Conservation (phyloP, 2,329 filamentous ascomycete genomes). For the Corinectria fuckeliana region DNA sequence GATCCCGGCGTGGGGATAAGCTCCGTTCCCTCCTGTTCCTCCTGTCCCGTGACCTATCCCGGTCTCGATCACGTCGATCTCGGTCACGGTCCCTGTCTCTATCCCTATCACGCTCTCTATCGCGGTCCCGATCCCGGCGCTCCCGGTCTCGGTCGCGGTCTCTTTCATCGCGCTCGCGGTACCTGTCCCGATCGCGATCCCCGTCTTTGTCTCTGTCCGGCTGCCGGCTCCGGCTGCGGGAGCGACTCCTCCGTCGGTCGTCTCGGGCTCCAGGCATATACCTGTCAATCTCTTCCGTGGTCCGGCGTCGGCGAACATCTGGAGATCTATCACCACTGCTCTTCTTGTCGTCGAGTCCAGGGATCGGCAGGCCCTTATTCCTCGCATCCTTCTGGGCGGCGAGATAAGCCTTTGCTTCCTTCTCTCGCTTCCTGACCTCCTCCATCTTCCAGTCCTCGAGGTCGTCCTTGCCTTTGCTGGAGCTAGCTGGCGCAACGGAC, state of each 20-base stretch:
- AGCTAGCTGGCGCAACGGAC: constrained; percentile 46
- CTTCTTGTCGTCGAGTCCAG: constrained; percentile 62
- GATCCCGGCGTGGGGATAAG: constrained; percentile 44
- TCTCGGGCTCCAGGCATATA: constrained; percentile 55
- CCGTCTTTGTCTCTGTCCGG: constrained; percentile 36
- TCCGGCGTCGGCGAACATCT: constrained; percentile 43
- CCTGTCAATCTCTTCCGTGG: constrained; percentile 48
- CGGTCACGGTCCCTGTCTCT: constrained; percentile 31
- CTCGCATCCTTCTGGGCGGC: constrained; percentile 67
- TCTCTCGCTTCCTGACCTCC: constrained; percentile 67
- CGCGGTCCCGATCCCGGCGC: constrained; percentile 35
- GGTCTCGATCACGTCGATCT: constrained; percentile 26
- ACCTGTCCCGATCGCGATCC: constrained; percentile 40
- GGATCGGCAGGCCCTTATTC: constrained; percentile 63
- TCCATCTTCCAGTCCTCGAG: constrained; percentile 65
- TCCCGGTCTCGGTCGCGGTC: constrained; percentile 37
- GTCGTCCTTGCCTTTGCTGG: constrained; percentile 54
- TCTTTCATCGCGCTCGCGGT: constrained; percentile 44
- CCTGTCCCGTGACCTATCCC: constrained; percentile 26
- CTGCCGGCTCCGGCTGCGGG: constrained; percentile 44
- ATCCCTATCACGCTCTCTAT: constrained; percentile 34
- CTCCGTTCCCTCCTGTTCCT: constrained; percentile 41
- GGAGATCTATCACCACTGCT: constrained; percentile 54
- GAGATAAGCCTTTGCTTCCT: constrained; percentile 69
- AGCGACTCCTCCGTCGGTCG: constrained; percentile 46